Percentiles rank a stretch among this genome's conserved stretches.
Conservation (phyloP, 257 asterid species). For the Jacaranda copaia region DNA sequence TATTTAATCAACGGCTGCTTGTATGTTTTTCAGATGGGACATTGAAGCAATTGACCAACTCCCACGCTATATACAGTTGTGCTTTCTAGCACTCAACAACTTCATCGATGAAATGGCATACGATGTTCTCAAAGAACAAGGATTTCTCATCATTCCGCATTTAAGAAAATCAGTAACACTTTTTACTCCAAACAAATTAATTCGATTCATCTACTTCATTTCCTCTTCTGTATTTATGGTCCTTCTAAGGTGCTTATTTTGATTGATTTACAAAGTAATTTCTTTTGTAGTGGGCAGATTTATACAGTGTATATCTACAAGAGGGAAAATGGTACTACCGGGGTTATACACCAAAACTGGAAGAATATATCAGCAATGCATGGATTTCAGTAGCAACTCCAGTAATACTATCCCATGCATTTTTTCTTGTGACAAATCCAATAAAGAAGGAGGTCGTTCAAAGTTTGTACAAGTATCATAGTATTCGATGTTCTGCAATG, state of each 20-base stretch:
- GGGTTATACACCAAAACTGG: constrained; percentile 43
- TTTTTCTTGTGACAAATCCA: constrained; percentile 44
- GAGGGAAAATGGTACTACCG: constrained; percentile 52
- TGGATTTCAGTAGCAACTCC: constrained; percentile 57
- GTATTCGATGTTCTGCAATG: constrained; percentile 41
- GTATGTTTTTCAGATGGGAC: constrained; percentile 38
- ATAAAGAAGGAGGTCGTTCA: constrained; percentile 39
- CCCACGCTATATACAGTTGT: constrained; percentile 51
- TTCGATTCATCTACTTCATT: too few species aligned
- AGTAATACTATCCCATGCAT: constrained; percentile 44
- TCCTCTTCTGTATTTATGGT: too few species aligned
- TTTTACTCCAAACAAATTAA: too few species aligned
- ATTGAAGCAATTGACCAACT: constrained; percentile 34
- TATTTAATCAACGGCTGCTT: neutral
- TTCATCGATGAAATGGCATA: constrained; percentile 39
- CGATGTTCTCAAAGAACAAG: constrained; percentile 43
- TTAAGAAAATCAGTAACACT: constrained; percentile 40
- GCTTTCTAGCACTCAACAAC: constrained; percentile 46
- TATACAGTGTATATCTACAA: constrained; percentile 34
- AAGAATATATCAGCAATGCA: constrained; percentile 54
- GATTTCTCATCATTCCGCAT: constrained; percentile 34
- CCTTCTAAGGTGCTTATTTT: too few species aligned
- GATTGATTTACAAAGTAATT: too few species aligned
- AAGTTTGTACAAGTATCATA: constrained; percentile 34
- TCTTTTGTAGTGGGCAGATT: constrained; percentile 46